These are phyloP conservation scores for Talaromyces proteolyticus DNA, from an alignment of 495 filamentous ascomycete genomes.

Conservation along the genomic window DNA sequence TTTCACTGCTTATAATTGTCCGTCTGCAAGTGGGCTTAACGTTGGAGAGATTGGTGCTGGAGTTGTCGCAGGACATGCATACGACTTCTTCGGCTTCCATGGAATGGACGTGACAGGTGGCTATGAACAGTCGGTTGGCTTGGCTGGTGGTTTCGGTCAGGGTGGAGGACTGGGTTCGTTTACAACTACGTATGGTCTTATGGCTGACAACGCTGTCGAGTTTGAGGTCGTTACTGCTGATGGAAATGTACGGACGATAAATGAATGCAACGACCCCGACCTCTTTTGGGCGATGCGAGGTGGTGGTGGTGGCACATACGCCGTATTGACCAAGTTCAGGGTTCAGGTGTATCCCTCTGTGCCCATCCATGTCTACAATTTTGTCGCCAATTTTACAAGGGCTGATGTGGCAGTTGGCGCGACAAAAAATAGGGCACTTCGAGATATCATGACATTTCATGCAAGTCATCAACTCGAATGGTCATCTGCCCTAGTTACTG, in stretches of 20 bases:
- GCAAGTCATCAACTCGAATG: neutral
- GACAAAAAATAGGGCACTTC: neutral
- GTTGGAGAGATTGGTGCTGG: neutral
- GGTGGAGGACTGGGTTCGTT: constrained; percentile 7
- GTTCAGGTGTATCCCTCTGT: neutral
- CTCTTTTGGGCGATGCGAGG: constrained; percentile 45
- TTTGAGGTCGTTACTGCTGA: constrained; percentile 38
- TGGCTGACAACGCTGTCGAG: constrained; percentile 10
- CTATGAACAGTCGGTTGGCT: constrained; percentile 10
- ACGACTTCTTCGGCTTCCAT: no score
- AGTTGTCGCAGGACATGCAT: neutral
- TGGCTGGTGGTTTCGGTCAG: constrained; percentile 10
- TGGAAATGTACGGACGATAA: constrained; percentile 8
- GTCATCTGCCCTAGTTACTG: no score
- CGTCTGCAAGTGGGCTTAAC: constrained; percentile 9
- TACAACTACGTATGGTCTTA: constrained; percentile 2
- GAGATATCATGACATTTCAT: neutral
- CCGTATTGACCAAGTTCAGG: constrained; percentile 27
- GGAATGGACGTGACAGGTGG: constrained; percentile 9
- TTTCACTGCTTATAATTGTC: constrained; percentile 17
- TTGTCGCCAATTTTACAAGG: neutral
- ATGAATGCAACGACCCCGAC: constrained; percentile 33
- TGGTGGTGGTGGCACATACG: constrained; percentile 19
- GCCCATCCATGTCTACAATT: neutral
- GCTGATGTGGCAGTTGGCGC: no score